Base-by-base conservation (phyloP, 2,329 filamentous ascomycete genomes). In the Colletotrichum orbiculare region DNA sequence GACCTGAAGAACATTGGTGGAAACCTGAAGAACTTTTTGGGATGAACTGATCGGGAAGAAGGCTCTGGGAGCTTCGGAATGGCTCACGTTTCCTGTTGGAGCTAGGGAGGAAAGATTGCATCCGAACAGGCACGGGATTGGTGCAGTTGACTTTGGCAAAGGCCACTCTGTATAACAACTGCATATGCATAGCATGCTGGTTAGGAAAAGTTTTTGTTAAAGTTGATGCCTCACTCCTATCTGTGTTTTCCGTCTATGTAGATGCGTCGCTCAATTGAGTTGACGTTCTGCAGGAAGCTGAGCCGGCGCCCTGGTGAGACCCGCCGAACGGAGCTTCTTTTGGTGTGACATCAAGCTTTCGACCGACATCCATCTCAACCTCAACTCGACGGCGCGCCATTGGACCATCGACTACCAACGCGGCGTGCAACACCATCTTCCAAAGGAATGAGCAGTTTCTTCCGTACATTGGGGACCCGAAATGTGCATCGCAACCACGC, bases 1-100 rank as follows among this genome's bases (percentile, higher is more conserved):
- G 96, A 99, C 78, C 79, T 98, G 62, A 89, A 97, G 79, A 91
- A 97, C 71, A 93, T 99, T 54, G 96, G 96, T 4, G 94, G 93
- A 0, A 92, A 89, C 54, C 81, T 99, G 50, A 89, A 88, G 71
- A 86, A 86, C 71, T 99, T 99, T 76, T 77, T 99, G 70, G 86
- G 85, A 1, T 95, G 66, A 73, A 25, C 13, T 46, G 6, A 25
- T 12, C 17, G 55, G 46, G 25, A 25, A 25, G 25, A 25, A 25
- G 25, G 3, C 25, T 25, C 4, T 25, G 25, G 25, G 25, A 25
- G 25, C 25, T 25, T 25, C 25, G 4, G 25, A 25, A 25, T 4
- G 3, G 25, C 25, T 1, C 25, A 5, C 4, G 25, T 25, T 25
- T 25, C 25, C 4, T 25, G 25, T 25, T 25, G 25, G 15, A 15